Conservation (phyloP, 75 land plant species). For the Selaginella tamariscina region DNA sequence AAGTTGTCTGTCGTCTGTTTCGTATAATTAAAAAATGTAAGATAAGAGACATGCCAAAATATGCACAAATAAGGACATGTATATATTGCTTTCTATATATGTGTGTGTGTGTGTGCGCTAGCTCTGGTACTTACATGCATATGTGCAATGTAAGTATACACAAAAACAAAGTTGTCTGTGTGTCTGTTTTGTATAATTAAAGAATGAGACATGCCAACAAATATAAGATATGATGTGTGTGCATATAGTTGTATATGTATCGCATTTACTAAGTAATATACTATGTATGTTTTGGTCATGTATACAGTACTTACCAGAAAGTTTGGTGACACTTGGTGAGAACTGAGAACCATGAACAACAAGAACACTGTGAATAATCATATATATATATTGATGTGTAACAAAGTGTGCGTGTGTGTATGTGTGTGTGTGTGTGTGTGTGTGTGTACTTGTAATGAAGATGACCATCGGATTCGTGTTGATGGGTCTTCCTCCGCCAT, state of each 20-base stretch:
- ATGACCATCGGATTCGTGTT: slow-evolving; percentile 80
- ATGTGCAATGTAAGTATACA: not conserved
- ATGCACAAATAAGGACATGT: no score
- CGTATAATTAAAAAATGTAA: no score
- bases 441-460: slow-evolving; percentile 58
- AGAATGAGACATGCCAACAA: not conserved
- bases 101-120: not conserved
- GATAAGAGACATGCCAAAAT: no score
- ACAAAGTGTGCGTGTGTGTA: not conserved
- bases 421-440: not conserved
- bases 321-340: slow-evolving; percentile 92
- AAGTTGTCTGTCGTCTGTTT: no score
- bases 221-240: not conserved
- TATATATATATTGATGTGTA: not conserved
- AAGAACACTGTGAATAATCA: slow-evolving; percentile 47
- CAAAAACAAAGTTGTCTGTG: not conserved
- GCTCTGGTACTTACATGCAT: not conserved
- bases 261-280: no score
- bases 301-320: slow-evolving; percentile 53
- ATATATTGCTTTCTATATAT: no score
- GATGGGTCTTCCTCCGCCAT: slow-evolving; percentile 52
- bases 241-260: not conserved
- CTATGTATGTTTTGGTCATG: not conserved
- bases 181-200: not conserved
- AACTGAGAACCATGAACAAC: slow-evolving; percentile 83